phyloP scores from a whole-genome alignment of 2,329 filamentous ascomycete species.

The Fusarium sulawesiense region DNA sequence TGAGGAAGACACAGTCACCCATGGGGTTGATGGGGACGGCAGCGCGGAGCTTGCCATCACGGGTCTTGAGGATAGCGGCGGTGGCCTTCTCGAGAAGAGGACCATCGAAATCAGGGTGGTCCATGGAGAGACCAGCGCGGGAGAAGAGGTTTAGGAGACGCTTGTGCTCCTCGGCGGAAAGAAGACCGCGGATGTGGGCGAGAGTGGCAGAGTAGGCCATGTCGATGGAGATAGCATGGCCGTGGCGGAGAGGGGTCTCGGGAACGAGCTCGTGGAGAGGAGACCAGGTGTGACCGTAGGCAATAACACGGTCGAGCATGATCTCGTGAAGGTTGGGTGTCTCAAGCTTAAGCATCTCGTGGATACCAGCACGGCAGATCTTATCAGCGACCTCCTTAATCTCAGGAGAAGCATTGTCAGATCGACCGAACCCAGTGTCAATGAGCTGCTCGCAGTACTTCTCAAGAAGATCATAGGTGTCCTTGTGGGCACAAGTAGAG shows the following conservation, averaged over 20 bases:
- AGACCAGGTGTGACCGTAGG: conserved; percentile 81
- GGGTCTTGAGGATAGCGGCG: conserved; percentile 75
- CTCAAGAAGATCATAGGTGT: conserved; percentile 75
- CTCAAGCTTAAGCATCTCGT: conserved; percentile 79
- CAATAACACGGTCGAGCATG: conserved; percentile 77
- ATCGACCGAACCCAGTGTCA: conserved; percentile 71
- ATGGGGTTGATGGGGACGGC: conserved; percentile 74
- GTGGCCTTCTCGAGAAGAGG: conserved; percentile 73
- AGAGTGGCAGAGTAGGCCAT: conserved; percentile 81
- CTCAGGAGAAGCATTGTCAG: conserved; percentile 65
- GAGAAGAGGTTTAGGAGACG: conserved; percentile 76
- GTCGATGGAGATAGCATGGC: conserved; percentile 79
- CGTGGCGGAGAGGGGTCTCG: conserved; percentile 75
- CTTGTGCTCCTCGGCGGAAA: conserved; percentile 69
- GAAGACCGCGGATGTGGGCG: conserved; percentile 70
- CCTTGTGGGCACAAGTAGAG: conserved; percentile 73
- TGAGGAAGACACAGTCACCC: conserved; percentile 74
- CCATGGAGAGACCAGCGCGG: conserved; percentile 76
- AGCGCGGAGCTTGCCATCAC: conserved; percentile 74
- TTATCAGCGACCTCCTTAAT: conserved; percentile 70
- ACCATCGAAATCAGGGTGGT: conserved; percentile 75
- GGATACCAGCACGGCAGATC: conserved; percentile 76
- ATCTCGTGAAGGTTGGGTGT: conserved; percentile 80
- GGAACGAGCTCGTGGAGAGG: conserved; percentile 77
- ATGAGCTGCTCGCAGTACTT: conserved; percentile 77